Conservation (phyloP, 2,329 filamentous ascomycete genomes). For the Lachnellula occidentalis region DNA sequence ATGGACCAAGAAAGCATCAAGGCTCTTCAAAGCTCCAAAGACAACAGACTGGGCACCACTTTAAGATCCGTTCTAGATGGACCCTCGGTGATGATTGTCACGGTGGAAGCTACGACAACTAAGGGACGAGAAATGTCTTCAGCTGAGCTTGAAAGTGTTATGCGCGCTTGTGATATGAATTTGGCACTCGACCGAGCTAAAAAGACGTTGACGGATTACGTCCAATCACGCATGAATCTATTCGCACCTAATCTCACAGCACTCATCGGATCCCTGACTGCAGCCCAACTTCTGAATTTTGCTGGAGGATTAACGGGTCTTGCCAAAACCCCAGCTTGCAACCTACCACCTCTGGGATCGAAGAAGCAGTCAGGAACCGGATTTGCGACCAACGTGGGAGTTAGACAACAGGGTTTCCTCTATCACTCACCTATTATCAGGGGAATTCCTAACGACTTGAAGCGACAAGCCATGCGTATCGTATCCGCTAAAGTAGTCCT, state of each 20-base stretch:
- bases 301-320: conserved; percentile 83
- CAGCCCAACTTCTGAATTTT: conserved; percentile 93
- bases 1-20: conserved; percentile 79
- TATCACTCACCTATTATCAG: conserved; percentile 89
- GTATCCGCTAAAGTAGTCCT: conserved; percentile 89
- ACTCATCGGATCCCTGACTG: conserved; percentile 85
- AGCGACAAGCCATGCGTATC: conserved; percentile 90
- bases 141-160: conserved; percentile 68
- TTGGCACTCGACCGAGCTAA: conserved; percentile 85
- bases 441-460: conserved; percentile 77
- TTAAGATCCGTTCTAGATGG: conserved; percentile 80
- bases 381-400: conserved; percentile 85
- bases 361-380: conserved; percentile 77
- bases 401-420: conserved; percentile 87
- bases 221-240: conserved; percentile 92
- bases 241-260: conserved; percentile 92
- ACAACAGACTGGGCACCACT: conserved; percentile 71
- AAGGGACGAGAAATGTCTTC: conserved; percentile 71
- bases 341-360: conserved; percentile 83
- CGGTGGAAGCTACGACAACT: conserved; percentile 87
- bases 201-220: conserved; percentile 81
- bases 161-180: conserved; percentile 79
- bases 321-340: conserved; percentile 89
- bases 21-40: conserved; percentile 64
- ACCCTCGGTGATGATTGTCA: conserved; percentile 90